Evolutionary conservation across 2,329 filamentous ascomycete genomes (phyloP), one percentile per base, ranked within the genome.

Genomic region (Rutstroemia sp.): DNA sequence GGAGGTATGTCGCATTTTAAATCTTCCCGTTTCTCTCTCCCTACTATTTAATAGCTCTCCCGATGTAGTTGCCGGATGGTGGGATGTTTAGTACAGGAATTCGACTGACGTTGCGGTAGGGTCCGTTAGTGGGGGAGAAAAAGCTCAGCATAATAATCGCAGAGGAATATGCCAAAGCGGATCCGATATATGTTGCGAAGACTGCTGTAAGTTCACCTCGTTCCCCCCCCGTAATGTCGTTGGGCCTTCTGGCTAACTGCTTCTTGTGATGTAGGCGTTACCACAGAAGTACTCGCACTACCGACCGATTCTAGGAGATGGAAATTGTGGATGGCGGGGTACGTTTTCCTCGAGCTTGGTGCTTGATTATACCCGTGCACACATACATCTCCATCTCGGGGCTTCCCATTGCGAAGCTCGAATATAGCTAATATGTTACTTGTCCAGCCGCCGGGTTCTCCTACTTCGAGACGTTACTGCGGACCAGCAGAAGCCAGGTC

Each of bases 281-380:
- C 87, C 91, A 6, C 79, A 86, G 65, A 90, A 87, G 56, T 96
- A 95, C 71, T 88, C 90, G 19, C 86, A 91, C 70, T 96, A 92
- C 69, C 89, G 94, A 55, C 86, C 86, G 10, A 84, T 96, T 70
- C 86, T 88, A 72, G 92, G 94, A 53, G 92, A 97, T 74, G 94
- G 94, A 58, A 95, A 95, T 70, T 97, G 94, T 73, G 94, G 92
- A 67, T 97, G 94, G 92, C 83, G 92, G 86, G 94, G 92, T 96
- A 79, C 77, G 85, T 75, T 62, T 62, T 53, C 3, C n/a, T 14
- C 6, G 19, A 52, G 48, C 54, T 46, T 56, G 38, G 48, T 56
- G n/a, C 44, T 48, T 52, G n/a, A 49, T 52, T 37, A 58, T 56
- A 49, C 47, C 54, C 51, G 44, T 50, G 42, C 37, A 41, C 56